A percentile compares a stretch with the other conserved stretches of the same genome.
Evolutionary conservation across 2,329 filamentous ascomycete genomes (phyloP).

Genomic region (Exophiala bonariae): DNA sequence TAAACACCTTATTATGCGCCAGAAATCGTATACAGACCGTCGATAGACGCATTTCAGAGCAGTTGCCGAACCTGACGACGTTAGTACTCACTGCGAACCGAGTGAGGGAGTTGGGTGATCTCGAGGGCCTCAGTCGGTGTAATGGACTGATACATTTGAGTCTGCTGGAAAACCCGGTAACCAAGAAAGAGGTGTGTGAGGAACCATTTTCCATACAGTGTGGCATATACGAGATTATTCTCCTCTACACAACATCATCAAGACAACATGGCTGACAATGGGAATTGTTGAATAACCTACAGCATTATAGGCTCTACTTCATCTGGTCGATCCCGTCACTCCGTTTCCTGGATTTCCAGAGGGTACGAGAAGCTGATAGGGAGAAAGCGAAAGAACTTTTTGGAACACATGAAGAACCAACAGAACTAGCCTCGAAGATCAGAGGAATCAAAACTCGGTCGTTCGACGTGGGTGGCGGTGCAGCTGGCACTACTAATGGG

Average conservation of each 20-base stretch:
- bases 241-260: too few species aligned
- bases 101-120: slow-evolving; percentile 77
- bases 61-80: slow-evolving; percentile 78
- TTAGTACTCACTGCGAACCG: slow-evolving; percentile 83
- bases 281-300: slow-evolving; percentile 6
- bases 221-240: too few species aligned
- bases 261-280: neutral
- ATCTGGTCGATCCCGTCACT: slow-evolving; percentile 83
- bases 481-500: slow-evolving; percentile 35
- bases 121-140: slow-evolving; percentile 75
- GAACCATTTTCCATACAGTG: too few species aligned
- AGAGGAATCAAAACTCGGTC: slow-evolving; percentile 79
- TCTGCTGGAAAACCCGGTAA: slow-evolving; percentile 83
- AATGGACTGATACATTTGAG: slow-evolving; percentile 74
- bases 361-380: slow-evolving; percentile 85
- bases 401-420: slow-evolving; percentile 74
- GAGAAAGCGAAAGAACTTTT: slow-evolving; percentile 76
- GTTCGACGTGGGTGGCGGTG: slow-evolving; percentile 51
- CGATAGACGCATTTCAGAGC: slow-evolving; percentile 70
- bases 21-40: slow-evolving; percentile 85
- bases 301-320: slow-evolving; percentile 92
- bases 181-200: slow-evolving; percentile 83
- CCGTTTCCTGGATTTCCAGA: slow-evolving; percentile 87
- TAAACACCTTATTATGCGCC: slow-evolving; percentile 83
- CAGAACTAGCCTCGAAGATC: slow-evolving; percentile 79